Evolutionary conservation across 2,329 filamentous ascomycete species (phyloP), one percentile per base, ranked within the genome.

Genomic region (Cryphonectria nitschkei): DNA sequence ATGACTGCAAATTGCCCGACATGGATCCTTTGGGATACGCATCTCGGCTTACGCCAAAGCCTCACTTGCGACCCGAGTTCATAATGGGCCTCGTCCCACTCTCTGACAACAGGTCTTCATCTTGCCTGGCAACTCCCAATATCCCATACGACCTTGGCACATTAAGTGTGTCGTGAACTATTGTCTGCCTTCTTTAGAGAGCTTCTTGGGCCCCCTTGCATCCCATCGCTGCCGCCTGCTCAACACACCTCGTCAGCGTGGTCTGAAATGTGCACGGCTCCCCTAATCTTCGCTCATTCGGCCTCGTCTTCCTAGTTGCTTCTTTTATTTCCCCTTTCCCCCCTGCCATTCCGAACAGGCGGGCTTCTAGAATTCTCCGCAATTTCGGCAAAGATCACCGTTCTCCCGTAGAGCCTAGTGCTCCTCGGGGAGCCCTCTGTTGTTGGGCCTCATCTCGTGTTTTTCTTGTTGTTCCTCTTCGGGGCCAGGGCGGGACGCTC

Each of bases 41-140:
- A 52, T 68, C 61, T 65, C 68, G 46, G 68, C 43, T 72, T 61
- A 68, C 34, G 60, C 7, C 43, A 65, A 61, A 70, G 41, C 68
- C 70, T 65, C 68, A 65, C 54, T 19, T 37, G 52, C 61, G 62
- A 61, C 68, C 68, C 32, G n/a, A 52, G 60, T 14, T 70, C 64
- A 70, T 64, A 68, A 70, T 67, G 64, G 65, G 71, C 50, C 63
- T 66, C 64, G 61, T 71, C 67, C 65, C 67, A 56, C 64, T 62
- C 66, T 56, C 34, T 61, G 22, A 46, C 39, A 26, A 26, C 61
- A 29, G 7, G 16, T 54, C 58, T 65, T 60, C 70, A 37, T 43
- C 46, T 50, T 56, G 22, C 56, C 60, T 56, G 65, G 52, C 16
- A 65, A 62, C 52, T 16, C 26, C 32, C 68, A 46, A 62, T 26